phyloP scores from a whole-genome alignment of 306 rosid genomes.

The Cajanus cajan region DNA sequence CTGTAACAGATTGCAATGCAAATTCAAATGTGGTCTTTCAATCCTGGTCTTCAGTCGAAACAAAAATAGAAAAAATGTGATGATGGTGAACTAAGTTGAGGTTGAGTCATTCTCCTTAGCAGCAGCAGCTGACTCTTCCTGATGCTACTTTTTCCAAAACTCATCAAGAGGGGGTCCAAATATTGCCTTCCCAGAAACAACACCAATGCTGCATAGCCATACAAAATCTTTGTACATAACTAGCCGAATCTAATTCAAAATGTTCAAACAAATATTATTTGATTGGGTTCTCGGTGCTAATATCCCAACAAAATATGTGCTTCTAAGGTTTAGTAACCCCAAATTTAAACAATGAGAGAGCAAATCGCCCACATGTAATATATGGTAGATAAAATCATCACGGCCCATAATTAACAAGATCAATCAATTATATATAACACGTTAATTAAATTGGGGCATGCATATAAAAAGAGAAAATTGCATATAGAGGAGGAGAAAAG shows the following conservation, averaged over 20 bases:
- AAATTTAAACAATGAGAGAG: not conserved
- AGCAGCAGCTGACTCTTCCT: conserved; percentile 47
- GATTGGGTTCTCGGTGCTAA: not conserved
- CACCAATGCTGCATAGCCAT: conserved; percentile 73
- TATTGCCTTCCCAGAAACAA: conserved; percentile 88
- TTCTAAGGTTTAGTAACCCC: not conserved
- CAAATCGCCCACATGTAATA: not conserved
- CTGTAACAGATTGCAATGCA: not conserved
- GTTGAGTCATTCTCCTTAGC: conserved; percentile 50
- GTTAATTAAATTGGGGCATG: not conserved
- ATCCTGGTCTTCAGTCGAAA: not conserved
- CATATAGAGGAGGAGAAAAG: not conserved
- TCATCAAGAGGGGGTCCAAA: conserved; percentile 91
- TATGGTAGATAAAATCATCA: too few relatives aligned
- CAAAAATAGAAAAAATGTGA: not conserved
- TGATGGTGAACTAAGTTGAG: conserved; percentile 39
- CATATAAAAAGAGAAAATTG: not conserved
- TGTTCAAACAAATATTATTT: conserved; percentile 13
- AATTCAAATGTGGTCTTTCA: not conserved
- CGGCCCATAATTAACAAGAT: too few relatives aligned
- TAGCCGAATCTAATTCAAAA: conserved; percentile 18
- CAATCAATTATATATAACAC: not conserved
- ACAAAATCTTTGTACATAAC: not conserved
- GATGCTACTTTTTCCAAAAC: conserved; percentile 84
- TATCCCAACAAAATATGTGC: not conserved